phyloP scores from a whole-genome alignment of 768 basidiomycete genomes.

The Postia placenta region DNA sequence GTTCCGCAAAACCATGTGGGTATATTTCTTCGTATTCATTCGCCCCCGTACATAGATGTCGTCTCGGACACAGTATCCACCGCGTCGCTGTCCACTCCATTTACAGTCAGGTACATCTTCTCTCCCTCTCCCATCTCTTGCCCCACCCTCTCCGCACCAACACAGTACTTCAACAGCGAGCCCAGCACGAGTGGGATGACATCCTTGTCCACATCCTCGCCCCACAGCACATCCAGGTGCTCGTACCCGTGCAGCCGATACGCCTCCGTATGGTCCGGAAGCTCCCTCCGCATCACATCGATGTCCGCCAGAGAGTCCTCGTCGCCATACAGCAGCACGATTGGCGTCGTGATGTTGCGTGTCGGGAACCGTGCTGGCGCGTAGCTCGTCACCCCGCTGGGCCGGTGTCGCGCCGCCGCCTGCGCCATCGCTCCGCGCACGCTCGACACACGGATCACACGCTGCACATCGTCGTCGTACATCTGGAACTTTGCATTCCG shows the following conservation, averaged over 20 bases:
- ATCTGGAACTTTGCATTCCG: constrained; percentile 72
- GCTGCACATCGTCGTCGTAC: constrained; percentile 72
- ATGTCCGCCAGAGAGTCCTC: constrained; percentile 78
- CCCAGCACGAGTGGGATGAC: constrained; percentile 72
- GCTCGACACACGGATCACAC: constrained; percentile 34
- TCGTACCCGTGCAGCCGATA: constrained; percentile 47
- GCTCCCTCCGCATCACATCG: constrained; percentile 61
- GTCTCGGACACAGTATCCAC: not conserved
- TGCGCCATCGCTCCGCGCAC: not conserved
- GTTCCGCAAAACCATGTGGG: too few species aligned
- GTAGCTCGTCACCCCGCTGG: constrained; percentile 38
- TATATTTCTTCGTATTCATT: too few species aligned
- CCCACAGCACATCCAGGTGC: constrained; percentile 81
- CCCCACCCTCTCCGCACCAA: constrained; percentile 24
- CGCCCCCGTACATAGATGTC: not conserved
- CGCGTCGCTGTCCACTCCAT: not conserved
- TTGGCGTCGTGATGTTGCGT: constrained; percentile 72
- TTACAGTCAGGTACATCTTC: not conserved
- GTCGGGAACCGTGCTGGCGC: constrained; percentile 76
- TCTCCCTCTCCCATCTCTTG: not conserved
- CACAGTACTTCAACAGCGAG: constrained; percentile 44
- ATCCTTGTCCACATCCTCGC: constrained; percentile 61
- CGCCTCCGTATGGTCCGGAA: constrained; percentile 54
- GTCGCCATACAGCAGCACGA: constrained; percentile 73
- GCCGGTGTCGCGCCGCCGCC: constrained; percentile 10